These are phyloP conservation scores for Agapanthus africanus DNA, from an alignment of 106 monocot genomes.

Conservation along the genomic window DNA sequence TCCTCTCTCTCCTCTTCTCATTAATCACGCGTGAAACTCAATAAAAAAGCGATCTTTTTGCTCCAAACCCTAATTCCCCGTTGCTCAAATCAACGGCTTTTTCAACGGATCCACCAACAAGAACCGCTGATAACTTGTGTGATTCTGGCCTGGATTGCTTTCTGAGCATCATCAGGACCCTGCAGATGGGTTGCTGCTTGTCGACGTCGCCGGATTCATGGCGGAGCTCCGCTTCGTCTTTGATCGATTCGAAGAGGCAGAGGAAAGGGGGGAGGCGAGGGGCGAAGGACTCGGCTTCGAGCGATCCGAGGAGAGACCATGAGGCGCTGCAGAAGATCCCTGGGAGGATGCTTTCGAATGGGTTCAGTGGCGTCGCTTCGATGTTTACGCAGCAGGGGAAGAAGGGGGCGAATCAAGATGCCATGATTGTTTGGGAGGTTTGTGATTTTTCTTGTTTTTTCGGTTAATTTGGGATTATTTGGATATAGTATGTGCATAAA, in stretches of 20 bases:
- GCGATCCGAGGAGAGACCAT: constrained; percentile 4
- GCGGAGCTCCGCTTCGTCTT: background rate
- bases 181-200: constrained; percentile 9
- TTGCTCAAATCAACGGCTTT: too few species aligned
- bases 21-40: too few species aligned
- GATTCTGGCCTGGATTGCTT: constrained; percentile 8
- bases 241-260: background rate
- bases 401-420: constrained; percentile 24
- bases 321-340: constrained; percentile 14
- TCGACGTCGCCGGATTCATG: background rate
- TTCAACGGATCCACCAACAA: background rate
- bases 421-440: constrained; percentile 30
- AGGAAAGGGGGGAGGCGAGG: background rate
- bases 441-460: background rate
- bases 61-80: too few species aligned
- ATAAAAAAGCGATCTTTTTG: too few species aligned
- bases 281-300: background rate
- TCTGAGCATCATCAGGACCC: constrained; percentile 9
- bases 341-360: constrained; percentile 17
- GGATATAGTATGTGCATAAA: too few species aligned
- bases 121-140: background rate
- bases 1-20: too few species aligned
- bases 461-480: background rate
- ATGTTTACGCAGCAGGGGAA: constrained; percentile 24
- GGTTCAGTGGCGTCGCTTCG: constrained; percentile 4